Conservation (phyloP, 2,329 filamentous ascomycete species). For the Byssoonygena ceratinophila region DNA sequence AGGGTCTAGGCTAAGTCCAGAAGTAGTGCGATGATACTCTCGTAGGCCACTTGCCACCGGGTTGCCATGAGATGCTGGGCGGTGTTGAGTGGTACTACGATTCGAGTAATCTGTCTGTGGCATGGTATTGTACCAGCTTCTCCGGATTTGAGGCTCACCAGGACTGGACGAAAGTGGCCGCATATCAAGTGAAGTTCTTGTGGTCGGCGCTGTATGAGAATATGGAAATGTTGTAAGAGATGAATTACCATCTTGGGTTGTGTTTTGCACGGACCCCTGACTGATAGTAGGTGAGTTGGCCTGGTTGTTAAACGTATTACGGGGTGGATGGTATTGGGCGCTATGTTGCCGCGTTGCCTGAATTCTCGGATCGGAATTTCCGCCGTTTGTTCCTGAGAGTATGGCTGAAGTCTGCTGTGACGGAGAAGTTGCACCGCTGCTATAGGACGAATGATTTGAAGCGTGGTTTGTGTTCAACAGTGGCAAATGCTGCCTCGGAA, state of each 20-base stretch:
- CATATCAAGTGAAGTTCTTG: background rate
- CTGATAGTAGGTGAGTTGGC: background rate
- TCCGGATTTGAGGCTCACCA: background rate
- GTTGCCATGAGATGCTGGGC: conserved; percentile 2
- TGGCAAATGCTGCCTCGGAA: background rate
- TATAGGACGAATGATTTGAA: background rate
- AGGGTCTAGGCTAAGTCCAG: conserved; percentile 10
- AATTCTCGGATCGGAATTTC: background rate
- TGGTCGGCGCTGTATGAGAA: background rate
- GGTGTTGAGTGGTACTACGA: background rate
- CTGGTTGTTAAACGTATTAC: background rate
- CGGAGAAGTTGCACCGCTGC: background rate
- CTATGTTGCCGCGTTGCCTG: background rate
- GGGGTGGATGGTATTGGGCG: background rate
- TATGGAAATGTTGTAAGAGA: background rate
- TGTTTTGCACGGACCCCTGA: background rate
- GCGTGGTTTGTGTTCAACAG: background rate
- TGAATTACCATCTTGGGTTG: background rate
- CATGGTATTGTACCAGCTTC: conserved; percentile 3
- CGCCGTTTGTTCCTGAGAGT: background rate
- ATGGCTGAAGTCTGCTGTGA: background rate
- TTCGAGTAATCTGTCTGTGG: background rate
- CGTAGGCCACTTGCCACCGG: background rate
- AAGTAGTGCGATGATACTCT: conserved; percentile 8
- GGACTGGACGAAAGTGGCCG: background rate